A percentile compares a stretch with the other conserved stretches of the same genome.
Conservation (phyloP, 352 stramenopile genomes). For the Pythium aphanidermatum region DNA sequence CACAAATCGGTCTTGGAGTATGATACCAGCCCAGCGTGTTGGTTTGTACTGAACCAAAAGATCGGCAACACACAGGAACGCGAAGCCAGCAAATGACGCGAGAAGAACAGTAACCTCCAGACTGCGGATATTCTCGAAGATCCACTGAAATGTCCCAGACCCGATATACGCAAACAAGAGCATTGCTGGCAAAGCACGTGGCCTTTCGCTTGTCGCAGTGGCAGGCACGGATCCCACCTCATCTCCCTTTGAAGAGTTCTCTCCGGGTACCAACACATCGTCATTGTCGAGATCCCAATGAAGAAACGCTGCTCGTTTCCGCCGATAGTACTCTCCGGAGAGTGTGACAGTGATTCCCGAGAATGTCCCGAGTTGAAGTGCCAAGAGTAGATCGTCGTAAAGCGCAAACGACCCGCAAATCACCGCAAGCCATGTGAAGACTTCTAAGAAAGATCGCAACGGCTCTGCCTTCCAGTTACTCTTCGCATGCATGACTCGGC, state of each 20-base stretch:
- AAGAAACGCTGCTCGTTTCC: constrained; percentile 52
- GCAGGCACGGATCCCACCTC: constrained; percentile 20
- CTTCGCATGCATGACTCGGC: constrained; percentile 66
- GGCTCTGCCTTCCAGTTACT: constrained; percentile 74
- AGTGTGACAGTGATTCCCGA: constrained; percentile 76
- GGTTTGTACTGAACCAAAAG: constrained; percentile 36
- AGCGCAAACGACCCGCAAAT: constrained; percentile 73
- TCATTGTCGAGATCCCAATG: constrained; percentile 29
- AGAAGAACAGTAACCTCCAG: constrained; percentile 76
- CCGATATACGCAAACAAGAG: constrained; percentile 82
- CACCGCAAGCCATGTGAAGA: constrained; percentile 79
- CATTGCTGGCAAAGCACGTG: constrained; percentile 39
- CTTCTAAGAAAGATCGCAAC: constrained; percentile 73
- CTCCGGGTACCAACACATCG: constrained; percentile 22
- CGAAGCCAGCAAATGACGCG: constrained; percentile 71
- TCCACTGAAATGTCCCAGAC: constrained; percentile 84
- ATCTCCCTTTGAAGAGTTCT: constrained; percentile 3
- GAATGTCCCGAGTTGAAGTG: constrained; percentile 77
- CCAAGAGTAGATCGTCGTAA: constrained; percentile 75
- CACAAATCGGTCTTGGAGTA: constrained; percentile 80
- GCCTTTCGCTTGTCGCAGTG: constrained; percentile 11
- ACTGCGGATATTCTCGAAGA: constrained; percentile 83
- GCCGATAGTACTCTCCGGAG: constrained; percentile 69
- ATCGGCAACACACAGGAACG: constrained; percentile 79
- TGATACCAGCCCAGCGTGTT: constrained; percentile 60